phyloP scores from a whole-genome alignment of 768 basidiomycete species.

The Exidia glandulosa region DNA sequence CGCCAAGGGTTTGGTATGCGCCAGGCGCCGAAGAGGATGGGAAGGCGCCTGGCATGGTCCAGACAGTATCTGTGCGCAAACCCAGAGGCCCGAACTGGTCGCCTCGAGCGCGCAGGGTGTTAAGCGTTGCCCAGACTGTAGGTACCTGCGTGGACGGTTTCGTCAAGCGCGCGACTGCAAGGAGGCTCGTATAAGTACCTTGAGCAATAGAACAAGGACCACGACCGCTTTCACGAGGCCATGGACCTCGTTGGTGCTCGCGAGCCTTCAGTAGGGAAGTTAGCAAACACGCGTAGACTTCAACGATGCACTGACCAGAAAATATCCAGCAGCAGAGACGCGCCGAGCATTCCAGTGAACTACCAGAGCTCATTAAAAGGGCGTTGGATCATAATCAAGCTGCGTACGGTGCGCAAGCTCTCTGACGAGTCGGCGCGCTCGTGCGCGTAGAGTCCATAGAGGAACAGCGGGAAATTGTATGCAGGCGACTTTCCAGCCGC shows the following conservation, averaged over 20 bases:
- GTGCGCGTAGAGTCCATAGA: slow-evolving; percentile 66
- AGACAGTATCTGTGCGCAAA: not conserved
- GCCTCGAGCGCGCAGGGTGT: slow-evolving; percentile 47
- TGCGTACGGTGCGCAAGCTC: slow-evolving; percentile 50
- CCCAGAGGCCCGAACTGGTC: slow-evolving; percentile 26
- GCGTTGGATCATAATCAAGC: not conserved
- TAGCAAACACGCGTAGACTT: not conserved
- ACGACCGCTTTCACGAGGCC: slow-evolving; percentile 46
- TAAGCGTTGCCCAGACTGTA: slow-evolving; percentile 40
- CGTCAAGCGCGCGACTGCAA: not conserved
- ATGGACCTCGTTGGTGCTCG: slow-evolving; percentile 37
- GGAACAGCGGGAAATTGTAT: slow-evolving; percentile 76
- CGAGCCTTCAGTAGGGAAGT: slow-evolving; percentile 18
- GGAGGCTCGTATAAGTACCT: slow-evolving; percentile 27
- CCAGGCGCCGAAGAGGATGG: not conserved
- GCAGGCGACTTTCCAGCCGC: slow-evolving; percentile 43
- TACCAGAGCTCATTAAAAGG: slow-evolving; percentile 15
- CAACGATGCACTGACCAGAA: slow-evolving; percentile 34
- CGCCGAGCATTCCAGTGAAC: slow-evolving; percentile 55
- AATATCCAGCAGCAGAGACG: slow-evolving; percentile 56
- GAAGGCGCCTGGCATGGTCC: not conserved
- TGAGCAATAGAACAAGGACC: slow-evolving; percentile 44
- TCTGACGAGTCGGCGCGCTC: slow-evolving; percentile 55
- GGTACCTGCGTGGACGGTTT: slow-evolving; percentile 35
- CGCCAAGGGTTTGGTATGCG: not conserved